Conservation (phyloP, 192 early-diverging fungal species). For the Coemansia sp. region DNA sequence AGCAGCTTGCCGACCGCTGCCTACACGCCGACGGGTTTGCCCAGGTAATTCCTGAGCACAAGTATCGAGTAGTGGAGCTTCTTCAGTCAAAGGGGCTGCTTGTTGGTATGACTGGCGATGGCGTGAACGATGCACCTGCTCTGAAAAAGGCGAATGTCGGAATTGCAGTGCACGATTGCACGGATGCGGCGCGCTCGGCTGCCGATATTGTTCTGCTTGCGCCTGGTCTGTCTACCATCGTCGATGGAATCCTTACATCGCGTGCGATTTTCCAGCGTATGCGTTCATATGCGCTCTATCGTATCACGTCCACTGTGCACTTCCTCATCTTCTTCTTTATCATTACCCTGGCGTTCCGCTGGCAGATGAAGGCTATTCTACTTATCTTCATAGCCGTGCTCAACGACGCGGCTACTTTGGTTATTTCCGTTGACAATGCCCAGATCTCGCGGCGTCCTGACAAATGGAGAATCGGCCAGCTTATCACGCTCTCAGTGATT, state of each 20-base stretch:
- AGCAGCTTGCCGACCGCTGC: conserved; percentile 79
- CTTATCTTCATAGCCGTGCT: conserved; percentile 89
- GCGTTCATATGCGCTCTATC: conserved; percentile 89
- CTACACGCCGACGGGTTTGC: conserved; percentile 93
- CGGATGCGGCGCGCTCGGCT: conserved; percentile 92
- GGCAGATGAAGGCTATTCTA: conserved; percentile 75
- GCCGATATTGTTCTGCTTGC: conserved; percentile 94
- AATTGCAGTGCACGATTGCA: conserved; percentile 94
- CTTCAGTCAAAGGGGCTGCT: conserved; percentile 83
- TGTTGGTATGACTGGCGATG: conserved; percentile 96
- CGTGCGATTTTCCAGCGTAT: conserved; percentile 96
- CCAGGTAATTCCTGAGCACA: conserved; percentile 98
- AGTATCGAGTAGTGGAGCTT: conserved; percentile 94
- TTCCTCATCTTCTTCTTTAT: conserved; percentile 96
- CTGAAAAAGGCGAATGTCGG: conserved; percentile 97
- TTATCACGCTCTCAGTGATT: conserved; percentile 77
- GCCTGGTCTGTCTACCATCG: conserved; percentile 87
- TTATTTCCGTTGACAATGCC: conserved; percentile 92
- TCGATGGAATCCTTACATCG: conserved; percentile 85
- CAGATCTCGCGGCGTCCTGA: conserved; percentile 85
- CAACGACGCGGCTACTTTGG: conserved; percentile 89
- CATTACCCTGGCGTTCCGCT: conserved; percentile 77
- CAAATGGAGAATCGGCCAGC: conserved; percentile 95
- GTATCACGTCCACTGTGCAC: conserved; percentile 95
- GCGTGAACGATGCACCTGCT: conserved; percentile 97